phyloP scores from a whole-genome alignment of 2,329 filamentous ascomycete species.

The Pyrenochaeta sp. region DNA sequence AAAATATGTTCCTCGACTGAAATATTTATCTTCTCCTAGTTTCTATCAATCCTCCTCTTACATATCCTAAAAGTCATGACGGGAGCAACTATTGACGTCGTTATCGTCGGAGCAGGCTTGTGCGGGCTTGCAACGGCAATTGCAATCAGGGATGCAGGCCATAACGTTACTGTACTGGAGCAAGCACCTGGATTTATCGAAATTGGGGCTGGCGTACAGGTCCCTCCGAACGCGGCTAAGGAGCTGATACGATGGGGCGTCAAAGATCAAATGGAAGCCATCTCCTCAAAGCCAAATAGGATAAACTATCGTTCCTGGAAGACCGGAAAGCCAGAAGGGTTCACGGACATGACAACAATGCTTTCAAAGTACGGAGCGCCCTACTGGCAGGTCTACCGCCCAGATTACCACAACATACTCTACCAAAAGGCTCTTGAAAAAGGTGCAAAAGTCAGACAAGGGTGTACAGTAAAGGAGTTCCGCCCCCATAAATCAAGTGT shows the following conservation, averaged over 20 bases:
- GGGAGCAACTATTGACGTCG: not conserved
- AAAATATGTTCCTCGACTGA: too few relatives aligned
- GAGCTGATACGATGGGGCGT: constrained; percentile 59
- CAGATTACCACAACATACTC: constrained; percentile 1
- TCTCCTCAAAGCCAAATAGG: not conserved
- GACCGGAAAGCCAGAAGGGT: not conserved
- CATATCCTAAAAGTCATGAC: too few relatives aligned
- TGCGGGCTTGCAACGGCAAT: not conserved
- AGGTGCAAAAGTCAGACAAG: not conserved
- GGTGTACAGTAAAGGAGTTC: not conserved
- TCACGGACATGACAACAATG: not conserved
- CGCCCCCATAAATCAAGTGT: not conserved
- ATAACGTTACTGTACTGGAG: not conserved
- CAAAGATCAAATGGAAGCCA: not conserved
- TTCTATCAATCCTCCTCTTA: too few relatives aligned
- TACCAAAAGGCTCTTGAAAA: not conserved
- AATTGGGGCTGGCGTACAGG: constrained; percentile 10
- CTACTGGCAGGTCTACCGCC: constrained; percentile 3
- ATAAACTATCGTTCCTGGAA: constrained; percentile 1
- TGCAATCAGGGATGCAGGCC: not conserved
- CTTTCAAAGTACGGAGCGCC: not conserved
- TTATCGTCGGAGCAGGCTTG: not conserved
- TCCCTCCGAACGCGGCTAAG: constrained; percentile 42
- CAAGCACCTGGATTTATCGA: not conserved
- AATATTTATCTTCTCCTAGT: too few relatives aligned